phyloP scores from a whole-genome alignment of 495 filamentous ascomycete genomes.

The Hypoxylon perforatum region DNA sequence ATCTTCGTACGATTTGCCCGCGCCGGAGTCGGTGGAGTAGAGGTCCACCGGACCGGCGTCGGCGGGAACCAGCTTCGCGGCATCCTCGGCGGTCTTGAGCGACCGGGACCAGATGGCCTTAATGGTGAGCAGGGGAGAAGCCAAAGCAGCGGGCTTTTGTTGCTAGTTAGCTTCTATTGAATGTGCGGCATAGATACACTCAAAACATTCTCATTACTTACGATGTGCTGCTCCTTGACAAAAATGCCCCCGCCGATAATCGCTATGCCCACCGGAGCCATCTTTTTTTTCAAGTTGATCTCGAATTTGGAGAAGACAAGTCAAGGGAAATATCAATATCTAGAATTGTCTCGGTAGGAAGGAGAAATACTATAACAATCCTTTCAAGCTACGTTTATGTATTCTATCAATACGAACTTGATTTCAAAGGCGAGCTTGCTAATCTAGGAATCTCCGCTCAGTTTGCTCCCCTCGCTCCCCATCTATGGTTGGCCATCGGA shows the following conservation, averaged over 20 bases:
- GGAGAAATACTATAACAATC: too few relatives aligned
- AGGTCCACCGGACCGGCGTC: constrained; percentile 56
- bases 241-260: constrained; percentile 74
- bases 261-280: constrained; percentile 67
- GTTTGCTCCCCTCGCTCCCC: background rate
- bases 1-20: constrained; percentile 65
- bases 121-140: constrained; percentile 56
- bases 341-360: background rate
- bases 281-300: constrained; percentile 12
- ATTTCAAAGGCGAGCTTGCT: too few relatives aligned
- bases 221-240: constrained; percentile 56
- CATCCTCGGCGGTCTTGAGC: constrained; percentile 52
- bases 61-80: constrained; percentile 49
- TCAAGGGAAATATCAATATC: background rate
- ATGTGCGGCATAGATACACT: too few relatives aligned
- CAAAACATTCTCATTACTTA: constrained; percentile 36
- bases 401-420: constrained; percentile 1
- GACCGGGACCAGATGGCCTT: constrained; percentile 74
- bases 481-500: background rate
- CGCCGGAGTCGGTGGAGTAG: constrained; percentile 70
- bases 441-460: too few relatives aligned
- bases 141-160: constrained; percentile 62
- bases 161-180: constrained; percentile 33
- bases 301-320: background rate
- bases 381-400: too few relatives aligned